phyloP scores from a whole-genome alignment of 2,329 filamentous ascomycete species.

The Neofusicoccum laricinum region DNA sequence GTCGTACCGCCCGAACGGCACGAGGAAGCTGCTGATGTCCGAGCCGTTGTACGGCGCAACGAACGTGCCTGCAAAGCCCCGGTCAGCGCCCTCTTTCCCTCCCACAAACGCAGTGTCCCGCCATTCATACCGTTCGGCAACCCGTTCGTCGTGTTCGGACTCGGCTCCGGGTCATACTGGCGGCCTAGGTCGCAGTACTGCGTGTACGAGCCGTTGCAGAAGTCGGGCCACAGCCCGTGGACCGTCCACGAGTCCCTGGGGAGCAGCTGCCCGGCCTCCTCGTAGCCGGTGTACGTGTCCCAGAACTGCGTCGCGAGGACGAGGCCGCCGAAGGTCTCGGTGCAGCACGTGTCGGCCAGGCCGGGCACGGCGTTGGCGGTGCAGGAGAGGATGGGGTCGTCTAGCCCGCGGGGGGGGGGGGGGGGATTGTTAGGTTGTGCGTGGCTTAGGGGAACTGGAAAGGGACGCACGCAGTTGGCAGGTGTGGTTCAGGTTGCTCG shows the following conservation, averaged over 20 bases:
- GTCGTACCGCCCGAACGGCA: slow-evolving; percentile 57
- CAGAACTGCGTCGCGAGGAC: slow-evolving; percentile 64
- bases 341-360: slow-evolving; percentile 60
- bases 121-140: slow-evolving; percentile 46
- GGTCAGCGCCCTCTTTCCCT: background rate
- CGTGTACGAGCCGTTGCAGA: slow-evolving; percentile 57
- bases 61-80: slow-evolving; percentile 30
- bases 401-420: background rate
- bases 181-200: slow-evolving; percentile 65
- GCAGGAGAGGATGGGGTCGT: slow-evolving; percentile 28
- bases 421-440: slow-evolving; percentile 9
- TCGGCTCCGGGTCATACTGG: slow-evolving; percentile 62
- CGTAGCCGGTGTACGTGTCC: slow-evolving; percentile 61
- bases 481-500: slow-evolving; percentile 55
- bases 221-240: slow-evolving; percentile 59
- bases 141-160: slow-evolving; percentile 62
- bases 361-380: slow-evolving; percentile 28
- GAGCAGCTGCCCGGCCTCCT: slow-evolving; percentile 56
- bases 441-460: background rate
- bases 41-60: slow-evolving; percentile 60
- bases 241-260: slow-evolving; percentile 58
- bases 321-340: slow-evolving; percentile 63
- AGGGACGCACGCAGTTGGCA: slow-evolving; percentile 46
- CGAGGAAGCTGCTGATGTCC: slow-evolving; percentile 58
- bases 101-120: background rate